Evolutionary conservation across 768 basidiomycete genomes (phyloP).

Genomic region (Lyophyllum atratum): DNA sequence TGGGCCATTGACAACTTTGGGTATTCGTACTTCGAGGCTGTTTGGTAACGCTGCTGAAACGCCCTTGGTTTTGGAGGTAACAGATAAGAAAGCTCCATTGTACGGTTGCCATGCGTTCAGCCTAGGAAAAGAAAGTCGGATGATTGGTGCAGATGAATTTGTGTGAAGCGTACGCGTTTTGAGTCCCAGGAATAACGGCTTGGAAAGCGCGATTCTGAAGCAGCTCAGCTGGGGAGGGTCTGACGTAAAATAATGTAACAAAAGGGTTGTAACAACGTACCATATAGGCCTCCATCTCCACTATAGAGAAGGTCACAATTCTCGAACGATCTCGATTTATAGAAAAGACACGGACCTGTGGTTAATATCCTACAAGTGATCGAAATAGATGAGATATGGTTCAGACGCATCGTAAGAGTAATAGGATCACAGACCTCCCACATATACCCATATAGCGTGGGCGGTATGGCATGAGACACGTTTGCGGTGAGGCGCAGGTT

Average conservation of each 20-base stretch:
- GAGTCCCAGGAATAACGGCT: conserved; percentile 49
- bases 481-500: conserved; percentile 28
- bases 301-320: conserved; percentile 12
- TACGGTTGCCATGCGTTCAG: conserved; percentile 47
- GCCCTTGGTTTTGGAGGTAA: conserved; percentile 41
- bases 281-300: conserved; percentile 44
- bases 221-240: conserved; percentile 30
- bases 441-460: conserved; percentile 35
- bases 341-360: conserved; percentile 23
- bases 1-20: conserved; percentile 33
- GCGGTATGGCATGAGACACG: conserved; percentile 28
- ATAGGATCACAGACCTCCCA: conserved; percentile 30
- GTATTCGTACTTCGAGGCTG: conserved; percentile 49
- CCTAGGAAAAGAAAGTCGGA: conserved; percentile 8
- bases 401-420: not conserved
- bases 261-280: conserved; percentile 9
- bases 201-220: conserved; percentile 65
- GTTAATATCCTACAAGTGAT: conserved; percentile 28
- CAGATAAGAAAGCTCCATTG: conserved; percentile 39
- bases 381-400: not conserved
- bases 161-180: conserved; percentile 30
- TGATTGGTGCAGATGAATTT: not conserved
- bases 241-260: not conserved
- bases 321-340: too few relatives aligned
- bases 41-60: conserved; percentile 57